These are phyloP conservation scores for Phaeosphaeriaceae sp. DNA, from an alignment of 2,329 filamentous ascomycete genomes.

Conservation along the genomic window DNA sequence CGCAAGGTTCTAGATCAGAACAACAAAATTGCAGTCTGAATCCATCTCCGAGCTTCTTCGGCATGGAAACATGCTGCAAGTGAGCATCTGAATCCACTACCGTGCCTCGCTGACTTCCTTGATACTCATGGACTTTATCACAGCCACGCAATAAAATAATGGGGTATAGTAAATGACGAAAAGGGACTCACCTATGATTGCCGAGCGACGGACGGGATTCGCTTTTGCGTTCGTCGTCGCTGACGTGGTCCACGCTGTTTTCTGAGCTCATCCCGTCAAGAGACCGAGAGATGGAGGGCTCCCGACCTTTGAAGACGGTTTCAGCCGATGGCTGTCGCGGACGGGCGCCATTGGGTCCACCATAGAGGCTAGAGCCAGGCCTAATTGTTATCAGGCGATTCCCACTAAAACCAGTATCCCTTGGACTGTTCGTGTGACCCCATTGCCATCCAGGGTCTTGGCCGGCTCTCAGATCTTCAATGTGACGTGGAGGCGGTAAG, in stretches of 20 bases:
- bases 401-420: conserved; percentile 56
- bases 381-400: conserved; percentile 53
- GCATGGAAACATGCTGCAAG: background rate
- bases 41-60: background rate
- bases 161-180: background rate
- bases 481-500: conserved; percentile 67
- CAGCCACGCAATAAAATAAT: background rate
- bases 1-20: background rate
- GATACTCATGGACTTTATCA: too few species aligned
- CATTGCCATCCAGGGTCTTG: conserved; percentile 69
- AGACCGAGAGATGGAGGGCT: conserved; percentile 48
- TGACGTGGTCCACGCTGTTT: conserved; percentile 36
- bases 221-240: conserved; percentile 47
- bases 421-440: conserved; percentile 65
- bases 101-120: background rate
- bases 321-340: conserved; percentile 36
- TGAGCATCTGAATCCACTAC: background rate
- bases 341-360: conserved; percentile 30
- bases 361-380: conserved; percentile 56
- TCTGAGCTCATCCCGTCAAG: conserved; percentile 46
- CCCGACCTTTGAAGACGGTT: conserved; percentile 44
- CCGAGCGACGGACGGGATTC: conserved; percentile 45
- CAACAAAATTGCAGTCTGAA: background rate
- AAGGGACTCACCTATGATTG: conserved; percentile 52
- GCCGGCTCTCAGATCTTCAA: conserved; percentile 64